Percentiles rank a stretch among this genome's conserved stretches.
These are phyloP conservation scores for Phytophthora melonis DNA, from an alignment of 352 stramenopile genomes.

Conservation along the genomic window DNA sequence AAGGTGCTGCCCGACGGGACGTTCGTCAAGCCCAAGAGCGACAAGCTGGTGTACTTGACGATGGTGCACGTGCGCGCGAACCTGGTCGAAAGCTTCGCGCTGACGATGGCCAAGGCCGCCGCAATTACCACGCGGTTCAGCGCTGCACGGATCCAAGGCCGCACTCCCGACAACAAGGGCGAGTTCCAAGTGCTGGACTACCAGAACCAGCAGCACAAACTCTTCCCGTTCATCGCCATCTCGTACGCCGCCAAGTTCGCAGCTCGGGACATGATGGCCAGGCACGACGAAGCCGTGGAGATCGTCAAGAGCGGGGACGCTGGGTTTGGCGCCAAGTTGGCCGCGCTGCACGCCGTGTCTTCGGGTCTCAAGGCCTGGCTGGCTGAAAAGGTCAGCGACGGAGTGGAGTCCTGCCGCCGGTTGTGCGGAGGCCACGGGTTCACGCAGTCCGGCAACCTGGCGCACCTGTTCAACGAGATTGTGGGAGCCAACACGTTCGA, in stretches of 20 bases:
- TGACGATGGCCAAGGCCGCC: slow-evolving; percentile 21
- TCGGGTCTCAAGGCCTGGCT: slow-evolving; percentile 68
- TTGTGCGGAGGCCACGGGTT: slow-evolving; percentile 58
- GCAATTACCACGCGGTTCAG: slow-evolving; percentile 61
- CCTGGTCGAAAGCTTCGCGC: slow-evolving; percentile 10
- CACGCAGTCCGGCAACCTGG: slow-evolving; percentile 45
- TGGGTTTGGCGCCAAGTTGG: slow-evolving; percentile 51
- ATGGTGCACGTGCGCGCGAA: slow-evolving; percentile 54
- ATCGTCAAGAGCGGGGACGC: slow-evolving; percentile 45
- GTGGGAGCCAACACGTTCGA: slow-evolving; percentile 68
- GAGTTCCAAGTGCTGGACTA: slow-evolving; percentile 63
- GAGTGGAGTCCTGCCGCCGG: slow-evolving; percentile 57
- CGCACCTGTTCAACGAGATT: slow-evolving; percentile 45
- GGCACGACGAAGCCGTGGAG: slow-evolving; percentile 47
- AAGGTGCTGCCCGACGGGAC: slow-evolving; percentile 62
- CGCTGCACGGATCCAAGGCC: slow-evolving; percentile 49
- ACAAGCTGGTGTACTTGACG: slow-evolving; percentile 71
- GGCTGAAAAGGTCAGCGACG: slow-evolving; percentile 49
- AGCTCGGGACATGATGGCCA: slow-evolving; percentile 31
- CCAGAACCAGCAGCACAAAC: slow-evolving; percentile 56
- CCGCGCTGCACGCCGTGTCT: slow-evolving; percentile 62
- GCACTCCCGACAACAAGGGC: slow-evolving; percentile 37
- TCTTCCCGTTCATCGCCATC: slow-evolving; percentile 54
- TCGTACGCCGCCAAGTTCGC: slow-evolving; percentile 44
- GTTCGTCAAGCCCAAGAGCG: slow-evolving; percentile 67